A percentile compares a stretch with the other conserved stretches of the same genome.
Conservation (phyloP, 768 basidiomycete genomes). For the Leccinum variicolor region DNA sequence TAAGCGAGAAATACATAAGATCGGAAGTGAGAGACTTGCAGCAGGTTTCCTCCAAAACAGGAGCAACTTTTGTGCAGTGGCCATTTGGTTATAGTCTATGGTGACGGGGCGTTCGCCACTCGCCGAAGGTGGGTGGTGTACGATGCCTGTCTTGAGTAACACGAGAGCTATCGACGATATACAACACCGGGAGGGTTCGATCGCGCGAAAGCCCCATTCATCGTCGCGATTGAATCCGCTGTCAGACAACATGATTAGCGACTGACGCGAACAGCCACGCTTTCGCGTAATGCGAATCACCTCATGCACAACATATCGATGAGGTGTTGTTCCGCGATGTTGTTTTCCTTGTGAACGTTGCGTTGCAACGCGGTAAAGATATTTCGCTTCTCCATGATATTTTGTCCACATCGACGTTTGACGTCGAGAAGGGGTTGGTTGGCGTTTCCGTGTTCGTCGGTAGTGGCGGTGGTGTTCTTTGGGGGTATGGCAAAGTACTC, state of each 20-base stretch:
- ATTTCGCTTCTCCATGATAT: conserved; percentile 82
- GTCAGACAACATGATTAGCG: conserved; percentile 9
- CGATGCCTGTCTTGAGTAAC: conserved; percentile 94
- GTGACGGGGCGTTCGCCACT: conserved; percentile 69
- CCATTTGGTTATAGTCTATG: conserved; percentile 91
- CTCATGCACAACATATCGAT: conserved; percentile 99
- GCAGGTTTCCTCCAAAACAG: conserved; percentile 99
- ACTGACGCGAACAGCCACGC: conserved; percentile 1
- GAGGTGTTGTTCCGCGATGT: conserved; percentile 96
- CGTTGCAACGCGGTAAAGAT: conserved; percentile 98
- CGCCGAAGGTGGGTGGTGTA: conserved; percentile 53
- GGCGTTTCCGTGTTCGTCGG: conserved; percentile 77
- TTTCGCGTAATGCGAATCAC: conserved; percentile 38
- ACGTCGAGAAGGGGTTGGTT: conserved; percentile 74
- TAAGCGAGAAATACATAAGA: background rate
- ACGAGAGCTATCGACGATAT: conserved; percentile 98
- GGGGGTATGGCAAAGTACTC: conserved; percentile 98
- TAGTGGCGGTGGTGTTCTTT: conserved; percentile 53
- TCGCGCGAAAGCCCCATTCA: conserved; percentile 94
- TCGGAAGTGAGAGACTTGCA: conserved; percentile 48
- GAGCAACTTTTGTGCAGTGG: conserved; percentile 93
- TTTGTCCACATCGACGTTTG: conserved; percentile 84
- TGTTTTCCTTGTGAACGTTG: conserved; percentile 99
- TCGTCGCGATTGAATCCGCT: conserved; percentile 97
- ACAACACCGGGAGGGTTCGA: conserved; percentile 95